Conservation (phyloP, 306 rosid species). For the Datisca glomerata region DNA sequence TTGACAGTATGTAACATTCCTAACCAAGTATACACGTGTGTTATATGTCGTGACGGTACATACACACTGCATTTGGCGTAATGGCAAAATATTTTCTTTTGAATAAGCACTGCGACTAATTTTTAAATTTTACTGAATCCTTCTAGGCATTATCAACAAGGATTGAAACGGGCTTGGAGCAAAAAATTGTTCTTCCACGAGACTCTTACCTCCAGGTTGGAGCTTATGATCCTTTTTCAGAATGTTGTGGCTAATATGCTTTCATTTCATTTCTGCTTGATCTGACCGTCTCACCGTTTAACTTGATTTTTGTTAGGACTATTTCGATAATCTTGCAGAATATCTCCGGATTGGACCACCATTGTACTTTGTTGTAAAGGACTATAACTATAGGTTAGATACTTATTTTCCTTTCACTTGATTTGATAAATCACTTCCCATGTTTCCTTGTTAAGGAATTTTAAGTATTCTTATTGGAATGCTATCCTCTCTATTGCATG, state of each 20-base stretch:
- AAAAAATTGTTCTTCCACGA: slow-evolving; percentile 93
- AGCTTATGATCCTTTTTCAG: slow-evolving; percentile 9
- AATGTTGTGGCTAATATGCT: background rate
- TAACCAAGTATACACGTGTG: no score
- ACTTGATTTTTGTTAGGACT: slow-evolving; percentile 40
- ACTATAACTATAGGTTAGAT: slow-evolving; percentile 76
- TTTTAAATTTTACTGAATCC: slow-evolving; percentile 9
- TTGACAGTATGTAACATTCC: no score
- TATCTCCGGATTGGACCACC: slow-evolving; percentile 94
- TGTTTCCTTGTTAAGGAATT: no score
- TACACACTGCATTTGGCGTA: no score
- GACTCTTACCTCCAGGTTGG: slow-evolving; percentile 97
- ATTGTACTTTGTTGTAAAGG: slow-evolving; percentile 80
- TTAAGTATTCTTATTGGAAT: no score
- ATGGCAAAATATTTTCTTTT: no score
- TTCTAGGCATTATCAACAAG: slow-evolving; percentile 69
- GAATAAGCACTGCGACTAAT: no score
- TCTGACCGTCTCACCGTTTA: slow-evolving; percentile 9
- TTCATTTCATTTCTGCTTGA: background rate
- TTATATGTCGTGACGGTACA: no score
- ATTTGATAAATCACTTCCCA: no score
- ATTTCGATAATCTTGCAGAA: slow-evolving; percentile 65
- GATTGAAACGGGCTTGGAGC: slow-evolving; percentile 88
- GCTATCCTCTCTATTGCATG: no score
- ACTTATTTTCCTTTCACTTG: background rate